phyloP scores from a whole-genome alignment of 2,329 filamentous ascomycete genomes.

The Fusarium incarnatum region DNA sequence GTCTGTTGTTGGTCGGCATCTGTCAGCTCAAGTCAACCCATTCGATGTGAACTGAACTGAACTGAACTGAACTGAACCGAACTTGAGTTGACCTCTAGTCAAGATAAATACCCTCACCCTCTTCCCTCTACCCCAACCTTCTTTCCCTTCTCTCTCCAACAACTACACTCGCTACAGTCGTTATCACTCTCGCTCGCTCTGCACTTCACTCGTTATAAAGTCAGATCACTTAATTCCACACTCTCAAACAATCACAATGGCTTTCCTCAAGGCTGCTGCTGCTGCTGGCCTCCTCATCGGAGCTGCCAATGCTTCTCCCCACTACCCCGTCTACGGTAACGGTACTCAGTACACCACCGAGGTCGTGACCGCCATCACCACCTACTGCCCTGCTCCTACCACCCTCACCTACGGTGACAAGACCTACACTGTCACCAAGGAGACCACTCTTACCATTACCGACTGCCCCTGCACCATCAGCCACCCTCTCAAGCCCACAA shows the following conservation, averaged over 20 bases:
- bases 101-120: conserved; percentile 34
- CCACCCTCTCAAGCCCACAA: conserved; percentile 60
- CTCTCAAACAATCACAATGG: conserved; percentile 26
- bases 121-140: neutral
- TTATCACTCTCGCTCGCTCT: conserved; percentile 28
- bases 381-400: conserved; percentile 78
- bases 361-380: conserved; percentile 73
- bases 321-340: conserved; percentile 19
- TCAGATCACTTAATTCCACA: conserved; percentile 4
- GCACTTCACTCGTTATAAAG: conserved; percentile 32
- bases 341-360: conserved; percentile 67
- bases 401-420: conserved; percentile 70
- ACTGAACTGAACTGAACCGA: neutral
- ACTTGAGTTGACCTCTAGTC: neutral
- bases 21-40: neutral
- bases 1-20: neutral
- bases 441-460: conserved; percentile 76
- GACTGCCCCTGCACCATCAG: conserved; percentile 77
- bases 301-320: conserved; percentile 25
- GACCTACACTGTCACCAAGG: conserved; percentile 77
- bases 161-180: conserved; percentile 39
- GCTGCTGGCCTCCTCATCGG: conserved; percentile 36
- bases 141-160: conserved; percentile 1
- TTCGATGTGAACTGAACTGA: neutral
- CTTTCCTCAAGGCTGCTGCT: conserved; percentile 27